Evolutionary conservation across 2,329 filamentous ascomycete species (phyloP).

Genomic region (Eutypella sp.): DNA sequence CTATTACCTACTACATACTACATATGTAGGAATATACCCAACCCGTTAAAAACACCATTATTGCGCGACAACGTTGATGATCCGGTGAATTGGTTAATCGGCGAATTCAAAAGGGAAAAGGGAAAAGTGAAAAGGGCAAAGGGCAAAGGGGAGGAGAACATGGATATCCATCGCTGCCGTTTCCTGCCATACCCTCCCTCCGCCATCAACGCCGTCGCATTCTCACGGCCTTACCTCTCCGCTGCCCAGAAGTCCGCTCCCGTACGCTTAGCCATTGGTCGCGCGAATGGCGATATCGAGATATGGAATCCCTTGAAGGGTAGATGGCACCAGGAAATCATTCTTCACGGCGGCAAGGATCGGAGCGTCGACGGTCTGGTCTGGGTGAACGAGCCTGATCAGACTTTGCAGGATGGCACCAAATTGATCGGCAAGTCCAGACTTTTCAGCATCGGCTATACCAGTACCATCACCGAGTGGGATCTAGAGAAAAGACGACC

Average conservation of each 20-base stretch:
- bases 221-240: conserved; percentile 65
- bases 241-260: conserved; percentile 49
- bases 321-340: conserved; percentile 83
- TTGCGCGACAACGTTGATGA: too few relatives aligned
- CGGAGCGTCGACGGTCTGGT: conserved; percentile 84
- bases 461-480: conserved; percentile 91
- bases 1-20: too few relatives aligned
- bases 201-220: conserved; percentile 90
- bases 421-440: conserved; percentile 67
- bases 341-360: conserved; percentile 77
- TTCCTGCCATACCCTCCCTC: conserved; percentile 91
- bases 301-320: conserved; percentile 89
- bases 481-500: conserved; percentile 75
- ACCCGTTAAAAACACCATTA: too few relatives aligned
- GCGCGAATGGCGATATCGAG: conserved; percentile 93
- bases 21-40: too few relatives aligned
- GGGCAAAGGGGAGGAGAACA: conserved; percentile 32
- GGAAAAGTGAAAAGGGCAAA: background rate
- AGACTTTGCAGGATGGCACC: conserved; percentile 58
- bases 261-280: conserved; percentile 79
- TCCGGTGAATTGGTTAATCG: too few relatives aligned
- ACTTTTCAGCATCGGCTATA: conserved; percentile 95
- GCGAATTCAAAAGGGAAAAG: too few relatives aligned
- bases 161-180: conserved; percentile 96
- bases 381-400: conserved; percentile 84